Evolutionary conservation across 2,329 filamentous ascomycete species (phyloP), one percentile per base, ranked within the genome.

Genomic region (Hypoxylon sp.): DNA sequence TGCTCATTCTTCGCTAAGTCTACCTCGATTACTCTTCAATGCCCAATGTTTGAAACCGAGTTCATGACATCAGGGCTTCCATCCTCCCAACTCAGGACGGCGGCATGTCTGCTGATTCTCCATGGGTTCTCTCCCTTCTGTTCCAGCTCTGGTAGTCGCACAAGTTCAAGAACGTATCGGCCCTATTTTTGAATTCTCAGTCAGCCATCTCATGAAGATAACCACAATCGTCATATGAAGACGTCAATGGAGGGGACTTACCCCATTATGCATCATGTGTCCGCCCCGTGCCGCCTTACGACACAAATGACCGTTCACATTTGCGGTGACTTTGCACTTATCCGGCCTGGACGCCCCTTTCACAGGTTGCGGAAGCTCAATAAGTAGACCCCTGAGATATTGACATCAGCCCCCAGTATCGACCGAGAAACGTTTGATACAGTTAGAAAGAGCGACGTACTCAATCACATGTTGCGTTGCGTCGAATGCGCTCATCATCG

Each of bases 191-290:
- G 13, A 5, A 19, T 5, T 45, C 14, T 36, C 14, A 11, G 19
- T 64, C 5, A 52, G 30, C 30, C 11, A n/a, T 7, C 6, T 11
- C 7, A n/a, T 43, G 2, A 3, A 5, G 11, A 52, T 48, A 23
- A 23, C 19, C 10, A 3, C n/a, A 14, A 14, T 10, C 7, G 23
- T 21, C 23, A 23, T 30, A 38, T 13, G 10, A 5, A 46, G 52
- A 23, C 17, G 17, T 10, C 19, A 19, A 19, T 13, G 4, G 21
- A 10, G 30, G 53, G 13, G 9, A 64, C 72, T 66, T 30, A 77
- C 76, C 19, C 75, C 77, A 36, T 78, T 78, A 52, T 78, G 75
- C 53, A 74, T 67, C 28, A 78, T 62, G 2, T 56, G 67, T 3
- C 74, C 72, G 2, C 73, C 73, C 3, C 66, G 59, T 0, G 70